These are phyloP conservation scores for Gossypium rotundifolium DNA, from an alignment of 345 rosid species.

Conservation along the genomic window DNA sequence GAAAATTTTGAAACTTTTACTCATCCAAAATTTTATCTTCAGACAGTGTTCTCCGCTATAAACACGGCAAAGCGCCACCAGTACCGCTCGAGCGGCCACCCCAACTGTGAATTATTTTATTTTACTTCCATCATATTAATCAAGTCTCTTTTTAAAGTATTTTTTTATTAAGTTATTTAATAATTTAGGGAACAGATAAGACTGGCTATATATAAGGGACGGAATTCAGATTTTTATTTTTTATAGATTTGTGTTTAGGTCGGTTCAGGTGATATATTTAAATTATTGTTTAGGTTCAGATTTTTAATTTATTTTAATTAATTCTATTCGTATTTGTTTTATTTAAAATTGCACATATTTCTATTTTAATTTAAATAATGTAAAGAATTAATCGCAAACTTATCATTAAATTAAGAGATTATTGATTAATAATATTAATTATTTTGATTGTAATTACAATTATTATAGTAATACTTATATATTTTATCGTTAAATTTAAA, in stretches of 20 bases:
- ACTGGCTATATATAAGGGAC: background rate
- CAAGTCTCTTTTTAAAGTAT: background rate
- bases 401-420: no score
- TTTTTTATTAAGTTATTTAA: background rate
- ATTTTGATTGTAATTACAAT: no score
- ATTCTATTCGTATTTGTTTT: no score
- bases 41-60: background rate
- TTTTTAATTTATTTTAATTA: no score
- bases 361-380: no score
- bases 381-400: no score
- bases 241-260: background rate
- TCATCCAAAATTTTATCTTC: background rate
- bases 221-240: background rate
- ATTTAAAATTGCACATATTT: no score
- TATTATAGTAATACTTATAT: no score
- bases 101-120: background rate
- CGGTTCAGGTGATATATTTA: no score
- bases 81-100: background rate
- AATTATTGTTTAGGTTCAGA: no score
- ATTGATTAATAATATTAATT: no score
- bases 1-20: background rate
- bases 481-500: no score
- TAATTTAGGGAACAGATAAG: background rate
- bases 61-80: background rate
- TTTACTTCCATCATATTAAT: background rate